Base-by-base conservation (phyloP, 306 rosid genomes). In the Amphicarpaea edgeworthii region DNA sequence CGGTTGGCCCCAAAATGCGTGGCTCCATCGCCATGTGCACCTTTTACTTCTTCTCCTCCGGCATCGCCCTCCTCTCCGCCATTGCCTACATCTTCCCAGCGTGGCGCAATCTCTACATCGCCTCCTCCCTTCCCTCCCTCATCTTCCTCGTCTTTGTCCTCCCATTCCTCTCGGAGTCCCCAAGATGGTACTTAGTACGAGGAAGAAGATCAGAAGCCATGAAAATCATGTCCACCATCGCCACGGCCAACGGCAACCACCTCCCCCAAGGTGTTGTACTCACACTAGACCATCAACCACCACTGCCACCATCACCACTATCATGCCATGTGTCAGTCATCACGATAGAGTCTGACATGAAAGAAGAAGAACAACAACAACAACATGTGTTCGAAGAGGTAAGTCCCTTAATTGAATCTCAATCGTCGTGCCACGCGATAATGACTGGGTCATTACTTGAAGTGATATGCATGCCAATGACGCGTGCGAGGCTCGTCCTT, bases 1-100 rank as follows among this genome's bases (percentile, higher is more conserved):
- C 96, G 0, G 58, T 90, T 0, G 97, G 97, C 19, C 97, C 93
- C 23, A 46, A 74, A 2, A 83, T 54, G 65, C 96, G 97, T 0
- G 96, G 93, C 7, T 5, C 20, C 0, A 87, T 84, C 0, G 97
- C 96, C 64, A 92, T 92, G 97, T 92, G 90, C 72, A 87, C 97
- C 16, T 92, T 90, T 78, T 90, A 88, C 96, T 92, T 92, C 88
- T 92, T 92, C 91, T 87, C 97, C 20, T 38, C 82, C 0, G 97
- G 97, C 58, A 90, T 88, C 3, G 93, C 87, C 1, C 0, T 85
- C 9, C 87, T 92, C 72, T 76, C 97, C 0, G 88, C 50, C 71
- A 84, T 86, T 0, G 93, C 97, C 30, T 92, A 79, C 78, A 3
- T 70, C 67, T 90, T 88, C 72, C 80, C 32, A 1, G 26, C 85